Percentiles rank a stretch among this genome's conserved stretches.
Conservation (phyloP, 2,329 filamentous ascomycete genomes). For the Xylariaceae sp. region DNA sequence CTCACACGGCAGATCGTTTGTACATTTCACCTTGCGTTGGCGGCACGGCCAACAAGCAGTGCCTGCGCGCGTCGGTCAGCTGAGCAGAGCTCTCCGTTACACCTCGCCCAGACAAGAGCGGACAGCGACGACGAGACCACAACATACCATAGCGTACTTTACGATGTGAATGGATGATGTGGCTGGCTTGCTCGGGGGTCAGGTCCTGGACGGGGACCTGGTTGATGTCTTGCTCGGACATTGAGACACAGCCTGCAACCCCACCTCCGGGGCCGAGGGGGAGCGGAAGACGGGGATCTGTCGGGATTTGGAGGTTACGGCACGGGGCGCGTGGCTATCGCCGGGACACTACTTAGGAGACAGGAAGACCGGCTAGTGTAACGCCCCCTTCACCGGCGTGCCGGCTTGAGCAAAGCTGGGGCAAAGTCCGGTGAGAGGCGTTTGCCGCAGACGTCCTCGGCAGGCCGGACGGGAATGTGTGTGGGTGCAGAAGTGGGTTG, state of each 20-base stretch:
- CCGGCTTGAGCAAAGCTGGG: too few species aligned
- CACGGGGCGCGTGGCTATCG: too few species aligned
- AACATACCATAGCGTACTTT: conserved; percentile 61
- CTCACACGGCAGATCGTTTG: conserved; percentile 61
- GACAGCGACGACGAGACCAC: background rate
- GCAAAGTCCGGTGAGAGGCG: too few species aligned
- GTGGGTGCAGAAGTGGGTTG: too few species aligned
- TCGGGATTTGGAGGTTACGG: too few species aligned
- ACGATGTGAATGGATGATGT: conserved; percentile 62
- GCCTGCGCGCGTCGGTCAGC: conserved; percentile 28
- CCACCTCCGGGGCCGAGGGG: conserved; percentile 7
- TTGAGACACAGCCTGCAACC: conserved; percentile 11
- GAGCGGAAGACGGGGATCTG: too few species aligned
- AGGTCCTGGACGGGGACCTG: conserved; percentile 46
- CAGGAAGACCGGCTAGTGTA: too few species aligned
- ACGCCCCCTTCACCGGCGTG: too few species aligned
- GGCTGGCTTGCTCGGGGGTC: conserved; percentile 58
- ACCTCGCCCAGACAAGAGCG: background rate
- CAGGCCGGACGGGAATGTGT: too few species aligned
- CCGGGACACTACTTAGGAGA: too few species aligned
- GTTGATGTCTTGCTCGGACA: conserved; percentile 25
- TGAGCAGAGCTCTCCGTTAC: background rate
- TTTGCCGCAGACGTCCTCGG: too few species aligned
- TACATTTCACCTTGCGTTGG: conserved; percentile 62
- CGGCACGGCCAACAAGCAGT: conserved; percentile 61